Evolutionary conservation across 306 rosid species (phyloP).

Genomic region (Prunus campanulata): DNA sequence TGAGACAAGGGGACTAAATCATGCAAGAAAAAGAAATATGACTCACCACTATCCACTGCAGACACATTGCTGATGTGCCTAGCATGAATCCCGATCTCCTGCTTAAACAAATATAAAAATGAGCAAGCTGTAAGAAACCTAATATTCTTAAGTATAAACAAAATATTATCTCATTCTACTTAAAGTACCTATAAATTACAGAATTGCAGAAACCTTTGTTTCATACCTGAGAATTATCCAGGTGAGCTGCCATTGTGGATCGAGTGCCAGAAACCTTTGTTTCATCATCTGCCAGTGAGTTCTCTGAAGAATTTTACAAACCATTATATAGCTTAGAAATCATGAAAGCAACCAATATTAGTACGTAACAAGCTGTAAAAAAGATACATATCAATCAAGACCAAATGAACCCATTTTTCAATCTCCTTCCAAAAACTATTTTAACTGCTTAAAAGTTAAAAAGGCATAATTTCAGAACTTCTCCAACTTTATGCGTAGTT

Average conservation of each 20-base stretch:
- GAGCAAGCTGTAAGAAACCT: constrained; percentile 4
- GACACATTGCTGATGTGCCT: constrained; percentile 89
- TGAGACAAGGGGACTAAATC: constrained; percentile 10
- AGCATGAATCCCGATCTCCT: constrained; percentile 92
- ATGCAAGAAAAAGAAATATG: constrained; percentile 10
- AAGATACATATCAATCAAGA: constrained; percentile 5
- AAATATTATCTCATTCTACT: background rate
- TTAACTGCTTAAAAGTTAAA: background rate
- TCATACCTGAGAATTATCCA: constrained; percentile 52
- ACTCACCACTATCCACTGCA: constrained; percentile 82
- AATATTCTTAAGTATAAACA: background rate
- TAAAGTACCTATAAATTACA: background rate
- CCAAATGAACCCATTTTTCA: background rate
- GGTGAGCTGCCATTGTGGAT: constrained; percentile 58
- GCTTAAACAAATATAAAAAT: constrained; percentile 20
- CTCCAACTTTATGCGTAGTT: background rate
- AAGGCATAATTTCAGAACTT: background rate
- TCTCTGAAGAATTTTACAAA: constrained; percentile 39
- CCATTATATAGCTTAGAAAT: constrained; percentile 5
- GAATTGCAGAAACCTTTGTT: background rate
- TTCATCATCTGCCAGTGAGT: constrained; percentile 35
- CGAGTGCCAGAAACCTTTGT: constrained; percentile 39
- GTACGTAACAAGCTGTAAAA: background rate
- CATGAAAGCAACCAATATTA: background rate
- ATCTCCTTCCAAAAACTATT: background rate